These are phyloP conservation scores for Trichoderma harzianum DNA, from an alignment of 2,329 filamentous ascomycete genomes.

Conservation along the genomic window DNA sequence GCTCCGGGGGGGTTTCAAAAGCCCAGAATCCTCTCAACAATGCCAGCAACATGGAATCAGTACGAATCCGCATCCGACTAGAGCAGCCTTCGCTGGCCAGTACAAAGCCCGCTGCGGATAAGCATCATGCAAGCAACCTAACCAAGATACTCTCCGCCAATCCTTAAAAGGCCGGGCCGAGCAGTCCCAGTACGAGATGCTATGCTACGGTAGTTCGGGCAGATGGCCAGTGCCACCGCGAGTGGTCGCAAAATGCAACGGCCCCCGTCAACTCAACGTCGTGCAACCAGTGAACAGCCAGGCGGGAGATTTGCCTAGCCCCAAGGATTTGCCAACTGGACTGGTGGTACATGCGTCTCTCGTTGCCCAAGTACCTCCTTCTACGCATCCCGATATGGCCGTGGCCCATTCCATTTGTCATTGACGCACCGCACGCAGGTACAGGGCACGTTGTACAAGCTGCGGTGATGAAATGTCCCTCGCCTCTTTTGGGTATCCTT, in stretches of 20 bases:
- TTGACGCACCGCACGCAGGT: not conserved
- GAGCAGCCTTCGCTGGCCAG: not conserved
- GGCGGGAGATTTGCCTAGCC: conserved; percentile 3
- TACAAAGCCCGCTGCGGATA: conserved; percentile 1
- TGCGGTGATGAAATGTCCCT: conserved; percentile 7
- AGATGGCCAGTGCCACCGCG: conserved; percentile 4
- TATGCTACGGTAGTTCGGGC: conserved; percentile 7
- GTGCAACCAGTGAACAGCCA: conserved; percentile 15
- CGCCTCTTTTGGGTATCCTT: conserved; percentile 3
- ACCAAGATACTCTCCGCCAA: conserved; percentile 9
- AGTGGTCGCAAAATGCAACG: not conserved
- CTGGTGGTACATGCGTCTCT: not conserved
- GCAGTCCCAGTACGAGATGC: not conserved
- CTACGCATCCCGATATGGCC: not conserved
- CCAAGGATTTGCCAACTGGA: not conserved
- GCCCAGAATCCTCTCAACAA: not conserved
- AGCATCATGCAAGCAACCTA: conserved; percentile 16
- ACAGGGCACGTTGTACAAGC: not conserved
- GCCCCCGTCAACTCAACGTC: conserved; percentile 14
- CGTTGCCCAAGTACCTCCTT: not conserved
- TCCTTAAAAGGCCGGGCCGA: conserved; percentile 10
- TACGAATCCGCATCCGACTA: not conserved
- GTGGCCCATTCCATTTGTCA: not conserved
- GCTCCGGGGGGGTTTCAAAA: not conserved
- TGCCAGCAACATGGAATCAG: not conserved